Percentiles rank a stretch among this genome's conserved stretches.
Evolutionary conservation across 2,329 filamentous ascomycete species (phyloP).

Genomic region (Penicillium sclerotigenum): DNA sequence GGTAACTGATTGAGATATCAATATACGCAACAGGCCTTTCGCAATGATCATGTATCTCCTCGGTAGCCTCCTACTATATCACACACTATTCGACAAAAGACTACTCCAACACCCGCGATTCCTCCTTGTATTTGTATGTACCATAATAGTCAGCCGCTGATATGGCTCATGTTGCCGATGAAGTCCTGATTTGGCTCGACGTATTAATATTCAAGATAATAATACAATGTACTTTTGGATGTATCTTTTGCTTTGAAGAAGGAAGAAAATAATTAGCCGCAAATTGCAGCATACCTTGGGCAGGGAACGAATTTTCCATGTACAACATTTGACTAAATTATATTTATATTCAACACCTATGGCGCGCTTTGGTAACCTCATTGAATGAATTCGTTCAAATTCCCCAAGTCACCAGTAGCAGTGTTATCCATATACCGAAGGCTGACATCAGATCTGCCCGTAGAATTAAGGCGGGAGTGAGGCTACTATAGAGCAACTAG

Average conservation of each 20-base stretch:
- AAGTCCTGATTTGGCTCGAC: neutral
- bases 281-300: too few relatives aligned
- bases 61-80: conserved; percentile 76
- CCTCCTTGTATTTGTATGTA: conserved; percentile 52
- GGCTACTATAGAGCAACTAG: neutral
- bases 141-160: neutral
- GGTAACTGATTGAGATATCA: neutral
- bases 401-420: conserved; percentile 31
- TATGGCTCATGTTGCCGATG: neutral
- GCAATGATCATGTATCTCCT: conserved; percentile 78
- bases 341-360: conserved; percentile 5
- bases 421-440: conserved; percentile 27
- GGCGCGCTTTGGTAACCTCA: conserved; percentile 13
- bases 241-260: neutral
- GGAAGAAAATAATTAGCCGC: neutral
- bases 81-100: conserved; percentile 85
- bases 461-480: conserved; percentile 16
- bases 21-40: conserved; percentile 65
- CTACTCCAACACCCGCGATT: conserved; percentile 87
- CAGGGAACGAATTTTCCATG: too few relatives aligned
- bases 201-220: neutral
- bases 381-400: conserved; percentile 33
- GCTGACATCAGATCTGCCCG: conserved; percentile 11
- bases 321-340: neutral
- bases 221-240: neutral